Evolutionary conservation across 2,329 filamentous ascomycete species (phyloP).

Genomic region (Fusarium poae): DNA sequence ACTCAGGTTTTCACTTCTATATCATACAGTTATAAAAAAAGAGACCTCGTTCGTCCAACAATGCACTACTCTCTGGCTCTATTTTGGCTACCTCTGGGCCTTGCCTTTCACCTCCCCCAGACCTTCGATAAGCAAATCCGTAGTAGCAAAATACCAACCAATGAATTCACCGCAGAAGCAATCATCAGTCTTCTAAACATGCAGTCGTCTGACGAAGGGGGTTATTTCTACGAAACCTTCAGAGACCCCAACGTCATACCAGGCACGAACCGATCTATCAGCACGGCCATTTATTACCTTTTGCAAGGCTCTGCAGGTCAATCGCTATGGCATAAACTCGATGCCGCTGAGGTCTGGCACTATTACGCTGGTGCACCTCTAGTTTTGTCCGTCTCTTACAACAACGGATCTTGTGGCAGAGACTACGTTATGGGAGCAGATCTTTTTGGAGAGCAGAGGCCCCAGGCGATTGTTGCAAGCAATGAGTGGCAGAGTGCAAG

Average conservation of each 20-base stretch:
- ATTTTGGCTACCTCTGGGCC: conserved; percentile 7
- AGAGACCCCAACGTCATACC: conserved; percentile 52
- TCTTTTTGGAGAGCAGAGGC: conserved; percentile 17
- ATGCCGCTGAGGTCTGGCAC: conserved; percentile 66
- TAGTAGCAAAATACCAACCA: background rate
- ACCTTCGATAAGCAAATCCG: conserved; percentile 1
- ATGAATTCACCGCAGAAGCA: conserved; percentile 53
- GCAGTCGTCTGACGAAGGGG: conserved; percentile 61
- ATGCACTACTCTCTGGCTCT: conserved; percentile 15
- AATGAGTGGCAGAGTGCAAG: conserved; percentile 28
- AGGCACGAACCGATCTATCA: conserved; percentile 55
- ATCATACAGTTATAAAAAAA: background rate
- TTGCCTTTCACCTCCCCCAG: conserved; percentile 14
- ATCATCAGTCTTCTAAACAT: conserved; percentile 60
- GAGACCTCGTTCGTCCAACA: background rate
- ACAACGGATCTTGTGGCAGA: conserved; percentile 55
- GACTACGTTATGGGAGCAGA: conserved; percentile 23
- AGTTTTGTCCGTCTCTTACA: conserved; percentile 58
- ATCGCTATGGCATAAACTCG: conserved; percentile 64
- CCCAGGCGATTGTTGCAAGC: conserved; percentile 19
- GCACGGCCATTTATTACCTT: conserved; percentile 67
- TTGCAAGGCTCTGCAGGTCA: conserved; percentile 58
- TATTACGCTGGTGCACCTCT: conserved; percentile 66
- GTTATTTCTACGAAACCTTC: conserved; percentile 63
- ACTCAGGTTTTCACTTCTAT: background rate